phyloP scores from a whole-genome alignment of 148 eudicot genomes.

The Cornus florida region DNA sequence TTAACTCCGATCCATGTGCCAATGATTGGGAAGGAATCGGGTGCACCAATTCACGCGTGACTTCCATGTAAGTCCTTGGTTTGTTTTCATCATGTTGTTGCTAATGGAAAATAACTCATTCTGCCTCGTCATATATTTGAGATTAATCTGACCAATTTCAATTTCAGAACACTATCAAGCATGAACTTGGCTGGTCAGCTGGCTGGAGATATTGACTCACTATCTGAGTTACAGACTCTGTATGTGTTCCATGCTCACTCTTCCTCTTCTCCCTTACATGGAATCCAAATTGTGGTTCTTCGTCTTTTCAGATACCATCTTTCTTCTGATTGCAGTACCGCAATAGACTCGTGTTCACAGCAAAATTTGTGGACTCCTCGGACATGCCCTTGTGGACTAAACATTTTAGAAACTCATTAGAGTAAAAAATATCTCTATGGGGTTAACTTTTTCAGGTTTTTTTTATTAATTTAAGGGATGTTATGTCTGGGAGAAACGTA shows the following conservation, averaged over 20 bases:
- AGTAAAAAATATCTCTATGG: no score
- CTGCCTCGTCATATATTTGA: no score
- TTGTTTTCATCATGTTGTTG: background rate
- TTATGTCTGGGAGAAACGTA: no score
- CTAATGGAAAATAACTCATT: background rate
- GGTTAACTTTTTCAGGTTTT: no score
- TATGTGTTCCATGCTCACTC: constrained; percentile 20
- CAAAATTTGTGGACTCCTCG: no score
- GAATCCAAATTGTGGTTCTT: background rate
- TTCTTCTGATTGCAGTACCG: background rate
- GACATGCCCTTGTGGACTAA: no score
- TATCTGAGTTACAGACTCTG: constrained; percentile 40
- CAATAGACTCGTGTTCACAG: background rate
- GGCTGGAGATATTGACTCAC: constrained; percentile 37
- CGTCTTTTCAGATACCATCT: background rate
- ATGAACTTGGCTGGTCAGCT: constrained; percentile 35
- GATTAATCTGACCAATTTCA: background rate
- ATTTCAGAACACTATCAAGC: constrained; percentile 40
- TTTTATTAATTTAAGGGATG: no score
- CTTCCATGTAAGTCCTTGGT: constrained; percentile 38
- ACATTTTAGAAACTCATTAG: no score
- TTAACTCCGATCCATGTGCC: constrained; percentile 57
- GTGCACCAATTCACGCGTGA: constrained; percentile 49
- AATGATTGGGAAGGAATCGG: constrained; percentile 58
- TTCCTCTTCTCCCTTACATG: background rate